phyloP scores from a whole-genome alignment of 305 asterid species.

The Fraxinus baroniana region DNA sequence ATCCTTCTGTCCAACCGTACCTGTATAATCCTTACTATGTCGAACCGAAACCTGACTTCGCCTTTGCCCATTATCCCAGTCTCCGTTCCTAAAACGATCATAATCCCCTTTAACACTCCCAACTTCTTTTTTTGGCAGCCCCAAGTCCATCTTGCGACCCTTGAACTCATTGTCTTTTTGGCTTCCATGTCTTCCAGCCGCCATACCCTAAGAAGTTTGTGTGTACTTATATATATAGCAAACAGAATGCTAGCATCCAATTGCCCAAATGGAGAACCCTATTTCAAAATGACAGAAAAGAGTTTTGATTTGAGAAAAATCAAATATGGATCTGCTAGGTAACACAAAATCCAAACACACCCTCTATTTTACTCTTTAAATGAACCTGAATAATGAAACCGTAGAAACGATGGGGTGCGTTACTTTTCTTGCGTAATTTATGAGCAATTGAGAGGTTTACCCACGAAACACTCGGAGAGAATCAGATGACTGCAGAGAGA shows the following conservation, averaged over 20 bases:
- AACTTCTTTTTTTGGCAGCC: constrained; percentile 44
- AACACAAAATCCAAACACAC: neutral
- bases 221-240: neutral
- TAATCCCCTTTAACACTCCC: constrained; percentile 44
- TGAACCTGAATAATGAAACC: neutral
- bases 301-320: neutral
- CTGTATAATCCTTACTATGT: constrained; percentile 34
- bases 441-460: neutral
- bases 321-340: neutral
- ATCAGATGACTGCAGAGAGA: neutral
- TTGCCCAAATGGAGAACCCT: neutral
- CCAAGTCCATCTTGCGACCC: constrained; percentile 56
- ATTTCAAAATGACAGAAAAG: neutral
- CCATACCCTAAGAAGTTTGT: constrained; percentile 41
- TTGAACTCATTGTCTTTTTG: constrained; percentile 59
- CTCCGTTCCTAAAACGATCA: constrained; percentile 44
- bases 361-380: neutral
- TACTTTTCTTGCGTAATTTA: neutral
- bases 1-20: constrained; percentile 56
- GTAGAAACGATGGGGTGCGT: neutral
- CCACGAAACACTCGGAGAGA: neutral
- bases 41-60: constrained; percentile 25
- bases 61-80: constrained; percentile 24
- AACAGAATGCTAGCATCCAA: constrained; percentile 24
- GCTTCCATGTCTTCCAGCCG: constrained; percentile 73